These are phyloP conservation scores for Chaetomium strumarium DNA, from an alignment of 2,329 filamentous ascomycete genomes.

Conservation along the genomic window DNA sequence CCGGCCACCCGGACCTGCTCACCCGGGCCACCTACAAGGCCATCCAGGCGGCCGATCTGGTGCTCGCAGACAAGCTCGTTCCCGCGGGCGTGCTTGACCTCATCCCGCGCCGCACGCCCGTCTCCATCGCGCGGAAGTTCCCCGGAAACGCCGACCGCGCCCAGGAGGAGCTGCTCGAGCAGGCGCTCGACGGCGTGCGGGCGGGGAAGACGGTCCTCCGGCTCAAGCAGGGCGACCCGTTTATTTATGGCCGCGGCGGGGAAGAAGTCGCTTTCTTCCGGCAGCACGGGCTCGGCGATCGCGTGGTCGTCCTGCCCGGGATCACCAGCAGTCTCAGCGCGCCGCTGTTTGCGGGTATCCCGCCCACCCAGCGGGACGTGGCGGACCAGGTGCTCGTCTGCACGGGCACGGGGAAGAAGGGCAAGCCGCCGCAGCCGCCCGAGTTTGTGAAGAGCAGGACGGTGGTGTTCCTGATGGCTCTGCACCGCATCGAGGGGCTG, in stretches of 20 bases:
- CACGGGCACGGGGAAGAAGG: conserved; percentile 91
- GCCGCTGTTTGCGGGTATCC: conserved; percentile 81
- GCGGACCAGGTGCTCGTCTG: conserved; percentile 94
- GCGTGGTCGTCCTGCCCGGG: conserved; percentile 70
- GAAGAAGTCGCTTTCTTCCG: conserved; percentile 88
- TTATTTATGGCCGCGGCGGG: conserved; percentile 89
- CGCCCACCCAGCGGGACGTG: conserved; percentile 80
- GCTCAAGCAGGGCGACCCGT: conserved; percentile 94
- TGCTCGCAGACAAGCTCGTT: conserved; percentile 81
- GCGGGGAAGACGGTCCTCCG: conserved; percentile 75
- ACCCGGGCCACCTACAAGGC: conserved; percentile 76
- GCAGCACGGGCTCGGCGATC: conserved; percentile 58
- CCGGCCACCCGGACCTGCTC: conserved; percentile 85
- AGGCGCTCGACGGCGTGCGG: conserved; percentile 62
- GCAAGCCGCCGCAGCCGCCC: conserved; percentile 73
- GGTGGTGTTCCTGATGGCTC: conserved; percentile 89
- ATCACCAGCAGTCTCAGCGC: conserved; percentile 85
- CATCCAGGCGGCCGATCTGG: conserved; percentile 67
- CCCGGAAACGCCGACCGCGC: conserved; percentile 93
- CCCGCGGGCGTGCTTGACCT: conserved; percentile 80
- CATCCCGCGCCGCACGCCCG: conserved; percentile 79
- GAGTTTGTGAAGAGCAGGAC: conserved; percentile 71
- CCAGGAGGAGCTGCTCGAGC: conserved; percentile 78
- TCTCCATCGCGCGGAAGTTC: conserved; percentile 94
- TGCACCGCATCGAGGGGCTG: conserved; percentile 75